phyloP scores from a whole-genome alignment of 2,329 filamentous ascomycete genomes.

The Aureobasidium mangrovei region DNA sequence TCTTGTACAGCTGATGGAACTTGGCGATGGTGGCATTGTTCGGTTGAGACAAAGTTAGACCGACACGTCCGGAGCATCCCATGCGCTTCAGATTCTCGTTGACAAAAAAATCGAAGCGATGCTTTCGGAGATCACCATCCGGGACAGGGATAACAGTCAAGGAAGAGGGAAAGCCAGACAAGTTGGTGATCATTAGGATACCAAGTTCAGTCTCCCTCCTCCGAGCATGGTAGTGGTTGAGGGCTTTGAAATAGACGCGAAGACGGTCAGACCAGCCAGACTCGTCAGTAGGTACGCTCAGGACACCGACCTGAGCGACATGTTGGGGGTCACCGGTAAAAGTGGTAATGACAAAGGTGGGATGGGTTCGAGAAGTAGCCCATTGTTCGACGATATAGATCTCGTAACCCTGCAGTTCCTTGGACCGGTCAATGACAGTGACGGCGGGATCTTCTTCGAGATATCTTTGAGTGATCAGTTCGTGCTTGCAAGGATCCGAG shows the following conservation, averaged over 20 bases:
- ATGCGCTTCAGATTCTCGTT: constrained; percentile 90
- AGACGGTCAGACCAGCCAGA: constrained; percentile 69
- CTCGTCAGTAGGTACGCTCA: constrained; percentile 76
- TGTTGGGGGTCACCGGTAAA: constrained; percentile 83
- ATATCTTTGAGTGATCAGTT: constrained; percentile 39
- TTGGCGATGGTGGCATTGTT: constrained; percentile 78
- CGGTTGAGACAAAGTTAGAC: constrained; percentile 70
- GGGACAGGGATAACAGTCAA: constrained; percentile 87
- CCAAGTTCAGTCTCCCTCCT: constrained; percentile 75
- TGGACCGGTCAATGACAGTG: constrained; percentile 62
- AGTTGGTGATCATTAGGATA: constrained; percentile 85
- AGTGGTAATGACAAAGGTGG: constrained; percentile 84
- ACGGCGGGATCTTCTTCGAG: constrained; percentile 78
- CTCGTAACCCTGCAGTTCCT: constrained; percentile 72
- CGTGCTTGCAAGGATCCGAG: constrained; percentile 28
- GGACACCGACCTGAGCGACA: constrained; percentile 66
- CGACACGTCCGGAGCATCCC: constrained; percentile 83
- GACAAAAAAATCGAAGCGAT: constrained; percentile 79
- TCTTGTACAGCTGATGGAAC: constrained; percentile 83
- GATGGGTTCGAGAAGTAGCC: constrained; percentile 84
- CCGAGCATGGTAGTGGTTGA: constrained; percentile 76
- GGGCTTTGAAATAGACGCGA: constrained; percentile 74
- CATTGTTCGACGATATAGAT: constrained; percentile 95
- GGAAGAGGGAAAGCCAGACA: constrained; percentile 84
- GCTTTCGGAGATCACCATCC: constrained; percentile 71